These are phyloP conservation scores for Fragilaria radians DNA, from an alignment of 108 stramenopile genomes.

Conservation along the genomic window DNA sequence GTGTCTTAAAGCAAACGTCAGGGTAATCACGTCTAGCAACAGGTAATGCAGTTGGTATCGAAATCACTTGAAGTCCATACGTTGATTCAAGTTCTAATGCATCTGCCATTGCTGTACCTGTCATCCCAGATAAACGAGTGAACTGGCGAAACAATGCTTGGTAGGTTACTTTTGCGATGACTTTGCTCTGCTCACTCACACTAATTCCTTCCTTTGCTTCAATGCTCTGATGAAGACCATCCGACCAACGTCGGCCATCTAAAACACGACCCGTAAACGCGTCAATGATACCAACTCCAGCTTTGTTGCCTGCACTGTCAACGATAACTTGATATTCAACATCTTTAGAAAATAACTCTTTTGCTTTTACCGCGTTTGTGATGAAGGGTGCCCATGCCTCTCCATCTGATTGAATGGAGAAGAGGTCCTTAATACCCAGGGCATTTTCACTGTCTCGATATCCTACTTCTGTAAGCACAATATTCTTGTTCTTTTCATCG, in stretches of 20 bases:
- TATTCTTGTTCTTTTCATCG: conserved; percentile 87
- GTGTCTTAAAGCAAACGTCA: conserved; percentile 89
- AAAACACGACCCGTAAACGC: conserved; percentile 92
- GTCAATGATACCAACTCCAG: conserved; percentile 89
- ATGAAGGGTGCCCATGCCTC: conserved; percentile 88
- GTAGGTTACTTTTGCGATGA: conserved; percentile 95
- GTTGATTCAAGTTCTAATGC: conserved; percentile 82
- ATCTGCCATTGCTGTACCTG: conserved; percentile 90
- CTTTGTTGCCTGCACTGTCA: conserved; percentile 29
- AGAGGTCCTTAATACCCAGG: conserved; percentile 74
- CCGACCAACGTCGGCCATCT: conserved; percentile 92
- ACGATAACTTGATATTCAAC: conserved; percentile 81
- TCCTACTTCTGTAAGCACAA: conserved; percentile 83
- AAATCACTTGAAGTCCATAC: conserved; percentile 75
- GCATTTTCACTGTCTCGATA: conserved; percentile 83
- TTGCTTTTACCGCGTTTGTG: conserved; percentile 87
- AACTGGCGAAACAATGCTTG: conserved; percentile 92
- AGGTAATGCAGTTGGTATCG: conserved; percentile 90
- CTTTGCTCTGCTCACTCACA: conserved; percentile 83
- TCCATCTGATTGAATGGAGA: conserved; percentile 70
- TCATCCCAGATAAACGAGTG: conserved; percentile 89
- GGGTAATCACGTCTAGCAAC: conserved; percentile 90
- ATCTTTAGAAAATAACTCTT: conserved; percentile 89
- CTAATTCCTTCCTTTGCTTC: conserved; percentile 92
- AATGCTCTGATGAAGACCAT: conserved; percentile 95